Percentiles rank a stretch among this genome's conserved stretches.
Evolutionary conservation across 306 rosid genomes (phyloP).

Genomic region (Lithocarpus polystachyus): DNA sequence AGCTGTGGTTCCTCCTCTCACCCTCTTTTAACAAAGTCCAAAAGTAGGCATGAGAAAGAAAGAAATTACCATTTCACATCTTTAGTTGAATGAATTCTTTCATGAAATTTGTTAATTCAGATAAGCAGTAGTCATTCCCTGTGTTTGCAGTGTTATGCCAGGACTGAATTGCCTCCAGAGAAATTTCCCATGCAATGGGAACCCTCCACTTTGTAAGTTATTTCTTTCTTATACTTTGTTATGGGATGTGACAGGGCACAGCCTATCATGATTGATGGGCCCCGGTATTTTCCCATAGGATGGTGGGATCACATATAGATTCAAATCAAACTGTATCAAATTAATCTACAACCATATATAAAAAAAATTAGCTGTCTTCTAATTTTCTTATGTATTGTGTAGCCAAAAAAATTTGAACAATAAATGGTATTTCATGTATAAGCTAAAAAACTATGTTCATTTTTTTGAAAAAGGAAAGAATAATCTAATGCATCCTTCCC

Average conservation of each 20-base stretch:
- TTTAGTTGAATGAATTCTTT: background rate
- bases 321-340: too few species aligned
- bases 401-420: too few species aligned
- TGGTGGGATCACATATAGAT: background rate
- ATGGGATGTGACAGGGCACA: background rate
- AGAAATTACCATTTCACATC: background rate
- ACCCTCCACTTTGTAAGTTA: conserved; percentile 52
- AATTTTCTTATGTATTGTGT: too few species aligned
- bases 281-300: background rate
- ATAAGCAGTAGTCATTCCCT: background rate
- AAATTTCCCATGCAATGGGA: conserved; percentile 59
- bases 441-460: too few species aligned
- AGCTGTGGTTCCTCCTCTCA: background rate
- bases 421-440: too few species aligned
- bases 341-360: too few species aligned
- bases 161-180: conserved; percentile 70
- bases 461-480: too few species aligned
- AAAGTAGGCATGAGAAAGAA: background rate
- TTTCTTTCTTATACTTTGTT: background rate
- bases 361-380: too few species aligned
- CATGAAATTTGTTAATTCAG: background rate
- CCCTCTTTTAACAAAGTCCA: background rate
- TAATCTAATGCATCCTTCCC: too few species aligned
- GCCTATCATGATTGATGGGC: background rate
- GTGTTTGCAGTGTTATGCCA: conserved; percentile 52